Percentiles rank a stretch among this genome's conserved stretches.
Conservation (phyloP, 1,284 basidiomycete species). For the Ceratorhiza oryzae-sativae region DNA sequence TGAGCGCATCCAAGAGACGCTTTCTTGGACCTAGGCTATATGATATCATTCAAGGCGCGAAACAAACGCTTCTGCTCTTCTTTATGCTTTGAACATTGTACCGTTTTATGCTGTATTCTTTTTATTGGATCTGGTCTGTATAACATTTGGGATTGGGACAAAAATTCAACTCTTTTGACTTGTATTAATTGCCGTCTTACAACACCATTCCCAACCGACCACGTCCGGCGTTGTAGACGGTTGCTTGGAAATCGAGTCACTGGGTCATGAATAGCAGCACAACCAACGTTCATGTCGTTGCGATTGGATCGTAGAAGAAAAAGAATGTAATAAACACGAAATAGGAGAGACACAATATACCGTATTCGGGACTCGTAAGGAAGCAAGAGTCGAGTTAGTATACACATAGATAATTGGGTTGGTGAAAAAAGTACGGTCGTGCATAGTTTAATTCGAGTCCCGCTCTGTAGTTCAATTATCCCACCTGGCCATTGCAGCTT, state of each 20-base stretch:
- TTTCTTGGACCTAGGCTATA: no score
- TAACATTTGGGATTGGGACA: neutral
- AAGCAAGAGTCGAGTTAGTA: neutral
- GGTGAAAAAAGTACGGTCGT: no score
- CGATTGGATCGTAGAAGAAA: neutral
- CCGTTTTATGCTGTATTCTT: neutral
- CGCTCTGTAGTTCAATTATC: neutral
- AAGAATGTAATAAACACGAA: neutral
- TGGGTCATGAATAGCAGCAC: no score
- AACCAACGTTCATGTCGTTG: neutral
- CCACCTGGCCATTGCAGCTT: constrained; percentile 29
- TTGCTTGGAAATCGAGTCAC: no score
- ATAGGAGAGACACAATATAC: neutral
- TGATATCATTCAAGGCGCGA: neutral
- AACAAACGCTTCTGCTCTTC: neutral
- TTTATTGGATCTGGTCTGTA: neutral
- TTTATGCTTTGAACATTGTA: constrained; percentile 1
- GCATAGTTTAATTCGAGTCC: neutral
- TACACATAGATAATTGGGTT: constrained; percentile 9
- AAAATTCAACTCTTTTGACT: neutral
- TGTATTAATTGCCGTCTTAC: no score
- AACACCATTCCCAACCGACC: neutral
- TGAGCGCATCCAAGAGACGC: neutral
- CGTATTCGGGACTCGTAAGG: neutral
- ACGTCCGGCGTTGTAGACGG: neutral